These are phyloP conservation scores for Coprinopsis strossmayeri DNA, from an alignment of 768 basidiomycete species.

Conservation along the genomic window DNA sequence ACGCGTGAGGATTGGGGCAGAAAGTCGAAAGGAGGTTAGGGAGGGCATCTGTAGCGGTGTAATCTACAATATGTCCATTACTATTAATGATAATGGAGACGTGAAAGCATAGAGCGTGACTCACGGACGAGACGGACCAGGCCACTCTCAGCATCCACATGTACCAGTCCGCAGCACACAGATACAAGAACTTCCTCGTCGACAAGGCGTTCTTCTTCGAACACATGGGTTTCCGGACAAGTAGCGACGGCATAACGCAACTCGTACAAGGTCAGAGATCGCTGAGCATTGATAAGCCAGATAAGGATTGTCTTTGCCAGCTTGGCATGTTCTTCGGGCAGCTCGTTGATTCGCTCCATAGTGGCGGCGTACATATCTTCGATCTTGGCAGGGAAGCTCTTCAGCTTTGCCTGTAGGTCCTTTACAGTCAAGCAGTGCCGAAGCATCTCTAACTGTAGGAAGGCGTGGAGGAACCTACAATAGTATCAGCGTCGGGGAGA, in stretches of 20 bases:
- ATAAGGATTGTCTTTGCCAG: constrained; percentile 1
- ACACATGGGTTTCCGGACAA: neutral
- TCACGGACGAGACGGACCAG: constrained; percentile 2
- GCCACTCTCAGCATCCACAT: neutral
- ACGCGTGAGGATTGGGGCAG: neutral
- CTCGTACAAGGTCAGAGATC: neutral
- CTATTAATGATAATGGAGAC: no score
- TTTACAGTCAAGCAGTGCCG: neutral
- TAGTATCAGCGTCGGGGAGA: no score
- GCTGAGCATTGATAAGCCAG: neutral
- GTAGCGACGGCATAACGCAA: neutral
- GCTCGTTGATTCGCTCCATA: neutral
- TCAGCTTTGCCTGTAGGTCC: neutral
- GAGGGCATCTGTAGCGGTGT: constrained; percentile 2
- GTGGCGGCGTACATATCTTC: neutral
- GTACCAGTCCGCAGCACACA: constrained; percentile 2
- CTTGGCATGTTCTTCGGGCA: neutral
- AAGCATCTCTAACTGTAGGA: neutral
- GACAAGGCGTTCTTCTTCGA: neutral
- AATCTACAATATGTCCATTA: neutral
- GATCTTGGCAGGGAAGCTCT: neutral
- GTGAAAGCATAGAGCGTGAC: neutral
- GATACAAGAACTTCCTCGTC: neutral
- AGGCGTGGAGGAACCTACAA: neutral
- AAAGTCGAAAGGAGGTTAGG: neutral